A percentile compares a stretch with the other conserved stretches of the same genome.
Conservation (phyloP, 148 eudicot genomes). For the Persicaria maculosa region DNA sequence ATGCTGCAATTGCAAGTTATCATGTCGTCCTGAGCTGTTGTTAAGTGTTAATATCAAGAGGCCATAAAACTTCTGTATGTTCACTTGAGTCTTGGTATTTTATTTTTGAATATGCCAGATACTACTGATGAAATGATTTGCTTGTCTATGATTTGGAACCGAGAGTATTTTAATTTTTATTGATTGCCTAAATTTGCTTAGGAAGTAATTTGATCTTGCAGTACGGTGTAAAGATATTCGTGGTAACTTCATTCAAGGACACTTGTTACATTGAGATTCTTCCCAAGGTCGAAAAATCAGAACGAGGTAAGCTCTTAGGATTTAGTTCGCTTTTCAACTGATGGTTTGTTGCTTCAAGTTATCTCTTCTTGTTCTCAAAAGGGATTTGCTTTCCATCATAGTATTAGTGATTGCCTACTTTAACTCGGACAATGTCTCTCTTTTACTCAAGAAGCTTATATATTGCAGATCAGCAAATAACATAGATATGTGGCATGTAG, state of each 20-base stretch:
- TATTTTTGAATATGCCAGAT: neutral
- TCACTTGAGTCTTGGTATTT: neutral
- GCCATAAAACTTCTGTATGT: neutral
- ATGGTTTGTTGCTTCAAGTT: neutral
- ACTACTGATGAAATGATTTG: neutral
- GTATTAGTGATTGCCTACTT: neutral
- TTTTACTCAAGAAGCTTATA: no score
- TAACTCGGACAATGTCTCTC: neutral
- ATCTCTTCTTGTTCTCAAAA: neutral
- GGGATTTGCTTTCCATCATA: neutral
- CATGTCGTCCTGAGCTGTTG: no score
- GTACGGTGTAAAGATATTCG: constrained; percentile 82
- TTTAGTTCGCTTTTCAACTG: neutral
- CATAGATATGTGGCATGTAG: no score
- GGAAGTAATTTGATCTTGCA: constrained; percentile 25
- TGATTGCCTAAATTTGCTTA: neutral
- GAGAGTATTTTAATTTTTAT: neutral
- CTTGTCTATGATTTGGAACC: neutral
- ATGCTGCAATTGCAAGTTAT: no score
- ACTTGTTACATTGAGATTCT: constrained; percentile 86
- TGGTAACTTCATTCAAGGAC: constrained; percentile 79
- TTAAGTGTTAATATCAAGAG: neutral
- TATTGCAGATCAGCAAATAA: no score
- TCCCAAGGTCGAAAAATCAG: constrained; percentile 61
- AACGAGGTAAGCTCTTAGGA: constrained; percentile 40